These are phyloP conservation scores for Bolboschoenoplectus hybrid DNA, from an alignment of 202 grass and related monocot species.

Conservation along the genomic window DNA sequence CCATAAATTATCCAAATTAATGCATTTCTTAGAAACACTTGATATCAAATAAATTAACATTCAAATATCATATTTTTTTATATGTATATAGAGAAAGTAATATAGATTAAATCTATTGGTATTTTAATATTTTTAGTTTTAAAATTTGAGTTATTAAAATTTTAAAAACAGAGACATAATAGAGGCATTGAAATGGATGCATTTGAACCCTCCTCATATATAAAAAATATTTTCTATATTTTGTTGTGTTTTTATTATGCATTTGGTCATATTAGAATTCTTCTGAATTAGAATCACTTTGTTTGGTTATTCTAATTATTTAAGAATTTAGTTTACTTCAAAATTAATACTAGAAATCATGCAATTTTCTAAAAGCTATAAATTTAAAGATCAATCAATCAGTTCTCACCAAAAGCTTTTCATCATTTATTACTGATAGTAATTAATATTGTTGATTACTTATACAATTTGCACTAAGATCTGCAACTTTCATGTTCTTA, in stretches of 20 bases:
- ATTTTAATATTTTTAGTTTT: too few relatives aligned
- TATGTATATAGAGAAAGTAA: too few relatives aligned
- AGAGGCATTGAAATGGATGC: too few relatives aligned
- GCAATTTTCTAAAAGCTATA: background rate
- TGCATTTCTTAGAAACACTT: too few relatives aligned
- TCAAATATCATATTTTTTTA: too few relatives aligned
- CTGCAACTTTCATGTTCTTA: background rate
- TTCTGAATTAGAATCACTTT: background rate
- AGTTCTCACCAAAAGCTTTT: background rate
- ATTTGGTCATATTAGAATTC: background rate
- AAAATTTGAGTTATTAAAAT: too few relatives aligned
- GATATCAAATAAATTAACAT: too few relatives aligned
- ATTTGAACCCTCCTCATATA: too few relatives aligned
- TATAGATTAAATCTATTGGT: too few relatives aligned
- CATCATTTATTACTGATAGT: background rate
- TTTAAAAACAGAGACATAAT: too few relatives aligned
- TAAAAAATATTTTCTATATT: too few relatives aligned
- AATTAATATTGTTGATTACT: background rate
- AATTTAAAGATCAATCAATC: background rate
- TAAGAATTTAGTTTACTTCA: background rate
- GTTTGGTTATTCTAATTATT: background rate
- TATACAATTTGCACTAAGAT: background rate
- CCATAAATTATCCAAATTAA: too few relatives aligned
- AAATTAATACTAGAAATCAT: background rate
- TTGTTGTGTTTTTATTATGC: background rate